Evolutionary conservation across 73 alveolate species (phyloP).

Genomic region (Stentor roeselii): DNA sequence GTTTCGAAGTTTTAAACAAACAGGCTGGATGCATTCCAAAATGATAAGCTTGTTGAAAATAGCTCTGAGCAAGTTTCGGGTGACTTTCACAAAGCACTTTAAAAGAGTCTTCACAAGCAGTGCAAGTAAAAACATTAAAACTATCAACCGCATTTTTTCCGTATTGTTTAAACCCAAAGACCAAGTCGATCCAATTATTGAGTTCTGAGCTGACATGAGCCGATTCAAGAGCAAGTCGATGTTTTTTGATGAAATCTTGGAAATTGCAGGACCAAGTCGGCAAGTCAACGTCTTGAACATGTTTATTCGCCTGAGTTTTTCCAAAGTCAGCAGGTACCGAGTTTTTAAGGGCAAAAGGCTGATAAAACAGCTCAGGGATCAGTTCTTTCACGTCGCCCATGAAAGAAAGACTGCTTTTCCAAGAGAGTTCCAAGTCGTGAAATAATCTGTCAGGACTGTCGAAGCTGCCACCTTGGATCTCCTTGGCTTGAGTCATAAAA

Average conservation of each 20-base stretch:
- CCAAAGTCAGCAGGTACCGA: conserved; percentile 72
- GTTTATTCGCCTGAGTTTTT: conserved; percentile 42
- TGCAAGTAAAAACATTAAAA: conserved; percentile 58
- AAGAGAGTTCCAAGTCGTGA: conserved; percentile 70
- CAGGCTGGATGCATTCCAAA: not conserved
- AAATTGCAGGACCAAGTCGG: conserved; percentile 56
- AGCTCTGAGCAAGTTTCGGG: not conserved
- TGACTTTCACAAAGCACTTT: not conserved
- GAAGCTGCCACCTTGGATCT: conserved; percentile 79
- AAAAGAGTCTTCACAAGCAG: conserved; percentile 62
- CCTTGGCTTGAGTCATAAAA: conserved; percentile 83
- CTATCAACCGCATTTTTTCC: conserved; percentile 71
- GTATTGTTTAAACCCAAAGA: conserved; percentile 77
- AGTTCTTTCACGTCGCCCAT: conserved; percentile 91
- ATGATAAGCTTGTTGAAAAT: not conserved
- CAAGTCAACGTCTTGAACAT: conserved; percentile 62
- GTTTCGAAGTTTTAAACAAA: not conserved
- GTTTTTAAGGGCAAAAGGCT: conserved; percentile 72
- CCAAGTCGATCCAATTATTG: conserved; percentile 84
- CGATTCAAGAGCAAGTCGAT: conserved; percentile 68
- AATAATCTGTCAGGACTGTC: conserved; percentile 94
- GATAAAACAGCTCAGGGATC: conserved; percentile 93
- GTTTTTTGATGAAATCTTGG: conserved; percentile 60
- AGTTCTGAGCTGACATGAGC: conserved; percentile 62
- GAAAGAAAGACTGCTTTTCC: conserved; percentile 65